Percentiles rank a stretch among this genome's conserved stretches.
Evolutionary conservation across 108 stramenopile species (phyloP).

Genomic region (Conticribra guillardii): DNA sequence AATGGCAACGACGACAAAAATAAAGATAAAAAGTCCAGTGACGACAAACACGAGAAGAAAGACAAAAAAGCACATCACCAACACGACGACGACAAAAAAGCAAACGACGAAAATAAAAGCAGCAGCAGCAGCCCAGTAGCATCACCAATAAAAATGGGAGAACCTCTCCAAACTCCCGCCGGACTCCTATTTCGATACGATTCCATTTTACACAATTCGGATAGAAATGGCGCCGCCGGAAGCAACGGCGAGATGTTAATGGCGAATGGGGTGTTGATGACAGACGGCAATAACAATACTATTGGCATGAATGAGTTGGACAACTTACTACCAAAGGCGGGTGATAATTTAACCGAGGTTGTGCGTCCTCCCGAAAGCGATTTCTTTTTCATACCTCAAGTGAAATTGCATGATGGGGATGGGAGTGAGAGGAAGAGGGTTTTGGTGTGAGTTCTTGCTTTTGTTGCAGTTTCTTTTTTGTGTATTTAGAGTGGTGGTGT

Average conservation of each 20-base stretch:
- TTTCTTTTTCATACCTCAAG: slow-evolving; percentile 68
- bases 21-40: not conserved
- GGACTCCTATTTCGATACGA: slow-evolving; percentile 29
- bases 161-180: slow-evolving; percentile 32
- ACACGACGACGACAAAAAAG: not conserved
- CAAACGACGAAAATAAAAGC: not conserved
- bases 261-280: not conserved
- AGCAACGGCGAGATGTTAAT: not conserved
- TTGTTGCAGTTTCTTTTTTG: not conserved
- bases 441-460: slow-evolving; percentile 13
- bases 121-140: not conserved
- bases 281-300: no score
- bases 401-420: slow-evolving; percentile 58
- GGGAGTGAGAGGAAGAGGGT: slow-evolving; percentile 47
- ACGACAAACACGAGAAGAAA: not conserved
- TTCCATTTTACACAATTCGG: slow-evolving; percentile 7
- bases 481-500: no score
- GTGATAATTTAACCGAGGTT: slow-evolving; percentile 36
- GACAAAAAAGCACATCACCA: not conserved
- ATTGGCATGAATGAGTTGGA: slow-evolving; percentile 10
- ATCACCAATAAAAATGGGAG: not conserved
- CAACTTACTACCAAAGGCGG: slow-evolving; percentile 32
- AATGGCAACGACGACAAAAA: not conserved
- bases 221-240: not conserved
- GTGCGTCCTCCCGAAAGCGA: slow-evolving; percentile 32